A percentile compares a stretch with the other conserved stretches of the same genome.
Conservation (phyloP, 2,329 filamentous ascomycete species). For the Ophiostoma angusticollis region DNA sequence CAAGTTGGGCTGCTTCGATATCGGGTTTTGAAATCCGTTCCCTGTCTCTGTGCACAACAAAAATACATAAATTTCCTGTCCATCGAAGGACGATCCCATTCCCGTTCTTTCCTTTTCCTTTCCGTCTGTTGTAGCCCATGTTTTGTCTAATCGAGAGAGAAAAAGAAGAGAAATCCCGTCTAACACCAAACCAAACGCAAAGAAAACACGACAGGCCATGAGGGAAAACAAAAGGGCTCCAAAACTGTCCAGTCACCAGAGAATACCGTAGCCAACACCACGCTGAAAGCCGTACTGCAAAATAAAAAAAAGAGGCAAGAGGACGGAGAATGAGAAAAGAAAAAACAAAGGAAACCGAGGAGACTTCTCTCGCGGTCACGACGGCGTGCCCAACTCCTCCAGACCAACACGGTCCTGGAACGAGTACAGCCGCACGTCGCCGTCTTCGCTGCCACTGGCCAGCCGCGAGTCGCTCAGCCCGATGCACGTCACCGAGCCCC, state of each 20-base stretch:
- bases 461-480: conserved; percentile 81
- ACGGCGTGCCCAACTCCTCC: conserved; percentile 38
- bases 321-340: neutral
- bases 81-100: neutral
- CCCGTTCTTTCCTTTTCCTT: neutral
- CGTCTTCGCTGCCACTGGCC: conserved; percentile 86
- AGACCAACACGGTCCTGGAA: conserved; percentile 42
- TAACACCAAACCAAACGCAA: conserved; percentile 1
- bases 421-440: conserved; percentile 75
- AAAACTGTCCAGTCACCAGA: too few relatives aligned
- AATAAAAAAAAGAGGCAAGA: neutral
- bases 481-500: conserved; percentile 84
- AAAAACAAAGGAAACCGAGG: neutral
- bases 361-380: conserved; percentile 19
- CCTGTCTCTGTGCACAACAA: neutral
- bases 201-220: neutral
- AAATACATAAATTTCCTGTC: neutral
- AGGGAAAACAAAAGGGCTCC: neutral
- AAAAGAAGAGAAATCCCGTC: neutral
- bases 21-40: too few relatives aligned
- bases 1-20: too few relatives aligned
- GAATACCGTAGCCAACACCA: too few relatives aligned
- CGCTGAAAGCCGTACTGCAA: too few relatives aligned
- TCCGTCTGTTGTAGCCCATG: neutral
- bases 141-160: neutral